Base-by-base conservation (phyloP, 768 basidiomycete species). In the Rhodocollybia butyracea region DNA sequence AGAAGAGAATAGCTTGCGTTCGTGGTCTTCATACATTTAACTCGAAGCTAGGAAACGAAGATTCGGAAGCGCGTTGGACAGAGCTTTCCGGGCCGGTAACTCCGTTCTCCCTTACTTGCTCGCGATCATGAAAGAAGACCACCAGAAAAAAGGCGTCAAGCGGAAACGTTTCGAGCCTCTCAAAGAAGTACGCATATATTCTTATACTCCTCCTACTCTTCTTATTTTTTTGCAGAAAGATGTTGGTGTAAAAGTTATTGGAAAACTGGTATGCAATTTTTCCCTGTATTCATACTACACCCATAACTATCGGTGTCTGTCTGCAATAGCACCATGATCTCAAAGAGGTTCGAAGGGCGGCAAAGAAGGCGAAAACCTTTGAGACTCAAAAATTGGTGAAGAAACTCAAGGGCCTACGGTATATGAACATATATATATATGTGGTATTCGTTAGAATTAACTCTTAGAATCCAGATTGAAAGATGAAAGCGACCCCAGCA, bases 321-420 rank as follows among this genome's bases (percentile, higher is more conserved):
- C 26, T 34, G 34, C 53, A 15, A 38, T 66, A 96, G 94, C 84
- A 89, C 62, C 90, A 90, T 66, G 81, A 81, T 56, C 65, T 88
- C 47, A 88, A 82, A 65, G 86, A 88, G 60, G 79, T 89, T 8
- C 79, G 80, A 59, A 89, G 88, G 61, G 81, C 86, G 4, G 82
- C 87, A 27, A 95, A 92, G 73, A 91, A 88, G 63, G 87, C 88
- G 10, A 91, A 84, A 66, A 71, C 80, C 0, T 89, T 91, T 58
- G 94, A 96, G 72, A 82, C 81, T 0, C 89, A 87, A 68, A 89
- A 87, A 66, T 69, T 88, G n/a, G 79, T 94, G 56, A 95, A 93
- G 75, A 85, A 82, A 68, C 71, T 94, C 27, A 93, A 89, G 67
- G 78, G 75, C 24, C 67, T 86, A 27, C 73, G 88, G 89, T 89